phyloP scores from a whole-genome alignment of 106 monocot species.

The Apostasia shenzhenica region DNA sequence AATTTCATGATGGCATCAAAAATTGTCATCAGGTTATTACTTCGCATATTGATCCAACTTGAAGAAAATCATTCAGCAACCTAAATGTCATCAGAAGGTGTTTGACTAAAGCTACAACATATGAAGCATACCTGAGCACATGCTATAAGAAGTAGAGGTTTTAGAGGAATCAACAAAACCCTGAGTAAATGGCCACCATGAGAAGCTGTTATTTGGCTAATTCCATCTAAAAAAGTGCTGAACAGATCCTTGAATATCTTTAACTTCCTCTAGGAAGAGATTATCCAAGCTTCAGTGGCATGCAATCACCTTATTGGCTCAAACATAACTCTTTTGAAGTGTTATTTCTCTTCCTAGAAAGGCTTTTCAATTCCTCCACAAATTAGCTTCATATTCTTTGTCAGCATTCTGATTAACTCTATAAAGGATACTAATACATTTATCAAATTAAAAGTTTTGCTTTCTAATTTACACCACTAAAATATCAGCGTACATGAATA shows the following conservation, averaged over 20 bases:
- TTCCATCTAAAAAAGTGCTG: slow-evolving; percentile 62
- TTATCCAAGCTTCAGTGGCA: slow-evolving; percentile 79
- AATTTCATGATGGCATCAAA: slow-evolving; percentile 75
- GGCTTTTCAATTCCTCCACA: too few relatives aligned
- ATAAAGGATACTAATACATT: too few relatives aligned
- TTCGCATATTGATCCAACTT: slow-evolving; percentile 66
- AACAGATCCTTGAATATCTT: slow-evolving; percentile 85
- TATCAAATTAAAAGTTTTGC: too few relatives aligned
- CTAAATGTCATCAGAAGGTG: neutral
- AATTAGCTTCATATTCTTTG: too few relatives aligned
- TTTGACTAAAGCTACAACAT: neutral
- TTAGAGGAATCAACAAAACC: slow-evolving; percentile 82
- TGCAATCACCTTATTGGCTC: slow-evolving; percentile 19
- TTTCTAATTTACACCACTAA: too few relatives aligned
- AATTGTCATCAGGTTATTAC: slow-evolving; percentile 69
- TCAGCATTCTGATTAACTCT: too few relatives aligned
- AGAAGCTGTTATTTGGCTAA: slow-evolving; percentile 74
- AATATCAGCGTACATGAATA: too few relatives aligned
- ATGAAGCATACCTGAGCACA: slow-evolving; percentile 64
- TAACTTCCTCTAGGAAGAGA: slow-evolving; percentile 86
- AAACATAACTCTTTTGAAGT: too few relatives aligned
- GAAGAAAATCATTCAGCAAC: slow-evolving; percentile 2
- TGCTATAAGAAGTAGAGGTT: slow-evolving; percentile 82
- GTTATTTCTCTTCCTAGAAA: too few relatives aligned
- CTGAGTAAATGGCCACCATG: slow-evolving; percentile 87